phyloP scores from a whole-genome alignment of 805 yeast species.

The Starmerella gropengiesseri region DNA sequence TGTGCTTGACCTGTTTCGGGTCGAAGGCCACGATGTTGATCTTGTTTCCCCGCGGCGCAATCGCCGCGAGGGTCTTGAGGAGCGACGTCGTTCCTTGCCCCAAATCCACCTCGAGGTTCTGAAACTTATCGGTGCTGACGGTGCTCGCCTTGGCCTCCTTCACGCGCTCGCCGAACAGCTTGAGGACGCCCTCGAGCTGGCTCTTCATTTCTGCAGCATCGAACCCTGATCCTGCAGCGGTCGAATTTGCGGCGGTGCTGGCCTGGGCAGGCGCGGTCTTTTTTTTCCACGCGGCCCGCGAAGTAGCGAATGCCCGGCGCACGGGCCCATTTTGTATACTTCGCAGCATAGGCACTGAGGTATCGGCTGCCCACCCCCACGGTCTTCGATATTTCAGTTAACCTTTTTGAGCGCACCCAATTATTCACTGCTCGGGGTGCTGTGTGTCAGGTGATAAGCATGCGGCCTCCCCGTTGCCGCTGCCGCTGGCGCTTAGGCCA shows the following conservation, averaged over 20 bases:
- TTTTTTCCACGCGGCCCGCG: no score
- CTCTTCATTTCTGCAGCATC: conserved; percentile 11
- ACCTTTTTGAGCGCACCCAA: no score
- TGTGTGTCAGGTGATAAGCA: no score
- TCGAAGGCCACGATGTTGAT: conserved; percentile 71
- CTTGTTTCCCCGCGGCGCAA: conserved; percentile 30
- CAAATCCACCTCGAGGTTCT: conserved; percentile 42
- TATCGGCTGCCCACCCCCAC: no score
- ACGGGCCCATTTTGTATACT: no score
- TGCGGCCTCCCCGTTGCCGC: no score
- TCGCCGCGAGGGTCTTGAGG: conserved; percentile 36
- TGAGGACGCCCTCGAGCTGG: conserved; percentile 23
- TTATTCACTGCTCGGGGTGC: no score
- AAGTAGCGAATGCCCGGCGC: no score
- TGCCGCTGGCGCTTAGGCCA: no score
- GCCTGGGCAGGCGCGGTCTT: conserved; percentile 9
- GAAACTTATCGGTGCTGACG: conserved; percentile 56
- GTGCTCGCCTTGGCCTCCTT: conserved; percentile 60
- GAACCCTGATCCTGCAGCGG: conserved; percentile 10
- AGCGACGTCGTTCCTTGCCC: conserved; percentile 38
- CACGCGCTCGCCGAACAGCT: conserved; percentile 40
- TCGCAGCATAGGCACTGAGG: no score
- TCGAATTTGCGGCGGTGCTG: conserved; percentile 7
- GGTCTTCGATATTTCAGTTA: no score
- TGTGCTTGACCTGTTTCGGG: conserved; percentile 57